These are phyloP conservation scores for Entomortierella chlamydospora DNA, from an alignment of 192 early-diverging fungal species.

Conservation along the genomic window DNA sequence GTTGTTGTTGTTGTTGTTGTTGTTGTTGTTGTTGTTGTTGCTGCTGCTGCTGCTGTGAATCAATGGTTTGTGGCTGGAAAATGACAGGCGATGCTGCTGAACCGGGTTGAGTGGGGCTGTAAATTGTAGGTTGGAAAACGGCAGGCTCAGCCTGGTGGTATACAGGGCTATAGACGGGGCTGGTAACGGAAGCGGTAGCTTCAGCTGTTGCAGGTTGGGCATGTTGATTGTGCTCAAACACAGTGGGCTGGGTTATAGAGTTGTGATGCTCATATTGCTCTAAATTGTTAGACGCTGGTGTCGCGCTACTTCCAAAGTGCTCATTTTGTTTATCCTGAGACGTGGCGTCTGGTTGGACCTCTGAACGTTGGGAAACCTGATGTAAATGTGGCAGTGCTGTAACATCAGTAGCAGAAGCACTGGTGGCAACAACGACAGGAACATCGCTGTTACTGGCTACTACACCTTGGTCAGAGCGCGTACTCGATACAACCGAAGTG, in stretches of 20 bases:
- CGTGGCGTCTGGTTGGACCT: constrained; percentile 3
- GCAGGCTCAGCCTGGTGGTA: neutral
- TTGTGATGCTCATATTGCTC: constrained; percentile 30
- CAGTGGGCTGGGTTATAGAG: neutral
- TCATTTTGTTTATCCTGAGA: constrained; percentile 19
- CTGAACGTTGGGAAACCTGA: neutral
- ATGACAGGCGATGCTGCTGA: constrained; percentile 14
- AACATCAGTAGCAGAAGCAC: constrained; percentile 1
- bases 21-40: too few relatives aligned
- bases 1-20: too few relatives aligned
- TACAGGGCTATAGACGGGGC: neutral
- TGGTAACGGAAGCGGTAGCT: neutral
- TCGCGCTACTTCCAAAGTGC: neutral
- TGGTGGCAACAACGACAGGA: neutral
- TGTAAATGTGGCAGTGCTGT: constrained; percentile 22
- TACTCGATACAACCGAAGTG: too few relatives aligned
- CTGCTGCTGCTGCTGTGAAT: constrained; percentile 16
- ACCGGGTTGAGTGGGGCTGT: constrained; percentile 13
- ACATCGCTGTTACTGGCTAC: neutral
- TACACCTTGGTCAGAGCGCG: neutral
- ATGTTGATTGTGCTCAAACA: neutral
- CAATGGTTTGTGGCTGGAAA: constrained; percentile 16
- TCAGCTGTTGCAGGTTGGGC: neutral
- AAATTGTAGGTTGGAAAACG: constrained; percentile 6
- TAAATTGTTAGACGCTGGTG: constrained; percentile 19